phyloP scores from a whole-genome alignment of 345 rosid genomes.

The Balakata baccata region DNA sequence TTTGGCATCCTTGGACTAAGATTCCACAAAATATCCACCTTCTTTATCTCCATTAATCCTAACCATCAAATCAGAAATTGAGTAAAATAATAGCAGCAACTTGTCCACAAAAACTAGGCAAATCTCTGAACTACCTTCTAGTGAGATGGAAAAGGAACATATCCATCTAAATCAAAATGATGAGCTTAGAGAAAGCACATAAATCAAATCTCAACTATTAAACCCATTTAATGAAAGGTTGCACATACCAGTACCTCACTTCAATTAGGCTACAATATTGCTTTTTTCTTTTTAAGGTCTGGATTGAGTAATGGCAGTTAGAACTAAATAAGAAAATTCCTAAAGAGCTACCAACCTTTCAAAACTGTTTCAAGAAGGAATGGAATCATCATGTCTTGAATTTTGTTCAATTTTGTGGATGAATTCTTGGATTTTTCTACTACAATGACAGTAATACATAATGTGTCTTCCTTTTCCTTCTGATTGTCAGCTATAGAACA shows the following conservation, averaged over 20 bases:
- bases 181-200: background rate
- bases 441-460: constrained; percentile 53
- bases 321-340: background rate
- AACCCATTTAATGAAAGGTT: background rate
- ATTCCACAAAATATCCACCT: constrained; percentile 76
- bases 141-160: background rate
- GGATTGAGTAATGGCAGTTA: background rate
- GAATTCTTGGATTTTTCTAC: constrained; percentile 40
- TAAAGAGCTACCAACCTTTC: constrained; percentile 40
- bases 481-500: constrained; percentile 34
- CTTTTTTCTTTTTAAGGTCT: background rate
- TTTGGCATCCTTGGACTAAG: constrained; percentile 44
- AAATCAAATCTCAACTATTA: background rate
- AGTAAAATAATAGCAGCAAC: constrained; percentile 5
- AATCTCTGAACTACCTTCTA: constrained; percentile 2
- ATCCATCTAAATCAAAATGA: background rate
- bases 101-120: background rate
- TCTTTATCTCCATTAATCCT: constrained; percentile 76
- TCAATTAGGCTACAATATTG: background rate
- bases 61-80: constrained; percentile 20
- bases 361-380: constrained; percentile 57
- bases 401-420: constrained; percentile 32
- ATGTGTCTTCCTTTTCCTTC: constrained; percentile 39
- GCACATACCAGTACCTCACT: background rate
- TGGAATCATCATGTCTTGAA: constrained; percentile 52